phyloP scores from a whole-genome alignment of 805 yeast species.

The Pichia sporocuriosa region DNA sequence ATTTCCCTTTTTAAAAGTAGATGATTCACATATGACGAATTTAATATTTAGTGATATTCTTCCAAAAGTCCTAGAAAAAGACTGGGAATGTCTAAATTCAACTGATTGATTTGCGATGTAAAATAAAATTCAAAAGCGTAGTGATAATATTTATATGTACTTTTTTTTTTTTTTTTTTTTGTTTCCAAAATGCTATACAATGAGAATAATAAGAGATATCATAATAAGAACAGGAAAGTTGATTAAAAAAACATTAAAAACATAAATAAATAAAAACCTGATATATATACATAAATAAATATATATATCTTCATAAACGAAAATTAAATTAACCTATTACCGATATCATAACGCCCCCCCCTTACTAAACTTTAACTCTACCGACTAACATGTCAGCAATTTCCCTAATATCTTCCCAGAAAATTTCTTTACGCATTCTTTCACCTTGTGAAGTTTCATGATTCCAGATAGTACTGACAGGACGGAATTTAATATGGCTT shows the following conservation, averaged over 20 bases:
- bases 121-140: too few species aligned
- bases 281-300: too few species aligned
- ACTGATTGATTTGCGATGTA: too few species aligned
- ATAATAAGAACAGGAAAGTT: too few species aligned
- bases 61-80: conserved; percentile 4
- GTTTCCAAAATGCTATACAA: too few species aligned
- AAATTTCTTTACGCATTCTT: conserved; percentile 85
- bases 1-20: not conserved
- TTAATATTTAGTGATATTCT: not conserved
- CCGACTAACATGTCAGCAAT: conserved; percentile 83
- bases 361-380: conserved; percentile 39
- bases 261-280: not conserved
- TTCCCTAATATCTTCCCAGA: conserved; percentile 72
- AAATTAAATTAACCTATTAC: too few species aligned
- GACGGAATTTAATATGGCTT: conserved; percentile 66
- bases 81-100: conserved; percentile 4
- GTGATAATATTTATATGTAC: too few species aligned
- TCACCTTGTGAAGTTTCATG: conserved; percentile 72
- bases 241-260: not conserved
- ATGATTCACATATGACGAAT: not conserved
- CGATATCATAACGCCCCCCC: too few species aligned
- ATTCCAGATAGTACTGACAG: conserved; percentile 74
- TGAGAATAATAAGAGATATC: too few species aligned
- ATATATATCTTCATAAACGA: too few species aligned
- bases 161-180: too few species aligned